A percentile compares a stretch with the other conserved stretches of the same genome.
Evolutionary conservation across 2,329 filamentous ascomycete species (phyloP).

Genomic region (Ophiosphaerella herpotricha): DNA sequence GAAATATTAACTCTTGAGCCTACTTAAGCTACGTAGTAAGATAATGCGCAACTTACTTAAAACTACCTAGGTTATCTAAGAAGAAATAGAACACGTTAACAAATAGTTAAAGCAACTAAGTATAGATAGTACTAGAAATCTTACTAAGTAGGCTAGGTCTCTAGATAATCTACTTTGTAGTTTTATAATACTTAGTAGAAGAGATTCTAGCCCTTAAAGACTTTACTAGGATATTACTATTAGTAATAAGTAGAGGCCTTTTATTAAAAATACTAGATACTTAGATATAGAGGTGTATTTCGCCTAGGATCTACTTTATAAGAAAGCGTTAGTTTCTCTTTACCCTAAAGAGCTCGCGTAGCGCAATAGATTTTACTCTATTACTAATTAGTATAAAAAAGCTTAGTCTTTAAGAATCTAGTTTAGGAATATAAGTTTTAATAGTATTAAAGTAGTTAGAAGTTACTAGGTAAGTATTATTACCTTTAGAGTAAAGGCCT

Average conservation of each 20-base stretch:
- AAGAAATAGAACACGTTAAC: conserved; percentile 32
- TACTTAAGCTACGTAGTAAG: conserved; percentile 1
- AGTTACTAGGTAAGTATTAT: conserved; percentile 20
- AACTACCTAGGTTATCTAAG: conserved; percentile 21
- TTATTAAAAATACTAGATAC: conserved; percentile 19
- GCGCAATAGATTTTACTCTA: conserved; percentile 23
- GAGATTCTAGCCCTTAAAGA: conserved; percentile 6
- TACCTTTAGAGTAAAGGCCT: conserved; percentile 20
- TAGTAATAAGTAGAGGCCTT: conserved; percentile 20
- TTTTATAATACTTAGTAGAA: not conserved
- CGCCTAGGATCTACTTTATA: no score
- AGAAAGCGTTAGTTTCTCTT: no score
- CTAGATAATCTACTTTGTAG: no score
- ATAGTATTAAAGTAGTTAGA: conserved; percentile 26
- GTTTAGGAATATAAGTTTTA: conserved; percentile 19
- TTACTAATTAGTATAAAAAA: conserved; percentile 16
- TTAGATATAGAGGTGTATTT: conserved; percentile 21
- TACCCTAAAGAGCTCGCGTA: not conserved
- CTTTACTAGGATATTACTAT: conserved; percentile 12
- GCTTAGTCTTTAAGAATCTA: conserved; percentile 12
- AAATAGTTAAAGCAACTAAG: conserved; percentile 23
- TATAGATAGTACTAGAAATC: no score
- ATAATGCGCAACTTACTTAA: conserved; percentile 18
- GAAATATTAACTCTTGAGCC: not conserved
- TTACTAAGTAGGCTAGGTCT: no score